Conservation (phyloP, 441 rosid genomes). For the Cnidoscolus chayamansa region DNA sequence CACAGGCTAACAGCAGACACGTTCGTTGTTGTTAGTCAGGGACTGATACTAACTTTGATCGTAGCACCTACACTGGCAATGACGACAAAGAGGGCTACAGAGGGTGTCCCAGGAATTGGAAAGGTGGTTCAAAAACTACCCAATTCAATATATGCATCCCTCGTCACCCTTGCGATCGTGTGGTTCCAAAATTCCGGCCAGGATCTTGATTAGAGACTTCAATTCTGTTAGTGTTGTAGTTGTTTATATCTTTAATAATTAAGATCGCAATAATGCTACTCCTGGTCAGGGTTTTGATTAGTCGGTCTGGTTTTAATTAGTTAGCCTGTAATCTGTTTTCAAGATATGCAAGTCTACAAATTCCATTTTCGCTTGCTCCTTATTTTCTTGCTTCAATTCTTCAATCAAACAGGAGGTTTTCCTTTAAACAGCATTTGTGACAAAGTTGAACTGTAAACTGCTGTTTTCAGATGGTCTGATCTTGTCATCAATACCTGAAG, state of each 20-base stretch:
- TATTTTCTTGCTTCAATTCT: neutral
- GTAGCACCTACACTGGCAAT: slow-evolving; percentile 88
- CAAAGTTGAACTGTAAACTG: no score
- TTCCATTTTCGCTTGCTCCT: neutral
- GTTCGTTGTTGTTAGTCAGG: slow-evolving; percentile 61
- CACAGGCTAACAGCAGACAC: slow-evolving; percentile 58
- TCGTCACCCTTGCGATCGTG: slow-evolving; percentile 71
- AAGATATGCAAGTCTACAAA: neutral
- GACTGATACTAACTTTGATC: slow-evolving; percentile 64
- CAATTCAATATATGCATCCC: slow-evolving; percentile 71
- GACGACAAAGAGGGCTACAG: slow-evolving; percentile 77
- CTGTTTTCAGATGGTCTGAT: no score
- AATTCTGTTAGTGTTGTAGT: neutral
- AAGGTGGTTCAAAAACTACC: slow-evolving; percentile 76
- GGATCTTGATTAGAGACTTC: slow-evolving; percentile 27
- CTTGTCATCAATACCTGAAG: no score
- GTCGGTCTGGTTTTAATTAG: no score
- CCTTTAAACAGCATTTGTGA: no score
- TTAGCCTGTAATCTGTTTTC: neutral
- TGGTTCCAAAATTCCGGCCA: slow-evolving; percentile 47
- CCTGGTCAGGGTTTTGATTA: no score
- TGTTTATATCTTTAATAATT: slow-evolving; percentile 6
- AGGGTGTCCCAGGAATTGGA: slow-evolving; percentile 83
- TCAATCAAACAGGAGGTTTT: no score
- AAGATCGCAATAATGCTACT: neutral